A percentile compares a stretch with the other conserved stretches of the same genome.
Conservation (phyloP, 2,329 filamentous ascomycete species). For the Didymella glomerata region DNA sequence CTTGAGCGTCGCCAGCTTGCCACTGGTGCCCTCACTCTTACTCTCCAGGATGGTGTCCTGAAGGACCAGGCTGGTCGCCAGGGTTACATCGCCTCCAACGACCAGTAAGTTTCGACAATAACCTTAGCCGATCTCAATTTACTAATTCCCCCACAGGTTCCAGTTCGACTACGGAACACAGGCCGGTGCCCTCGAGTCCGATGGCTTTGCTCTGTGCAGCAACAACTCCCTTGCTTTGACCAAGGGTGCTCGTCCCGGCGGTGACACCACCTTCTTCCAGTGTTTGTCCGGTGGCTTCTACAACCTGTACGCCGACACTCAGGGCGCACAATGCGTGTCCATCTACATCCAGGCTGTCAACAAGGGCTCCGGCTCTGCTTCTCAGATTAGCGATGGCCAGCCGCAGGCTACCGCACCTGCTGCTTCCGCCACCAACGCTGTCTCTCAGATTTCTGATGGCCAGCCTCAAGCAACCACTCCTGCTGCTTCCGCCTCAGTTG, state of each 20-base stretch:
- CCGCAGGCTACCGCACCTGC: constrained; percentile 30
- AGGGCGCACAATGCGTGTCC: constrained; percentile 71
- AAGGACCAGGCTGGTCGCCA: constrained; percentile 72
- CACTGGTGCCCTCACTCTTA: constrained; percentile 64
- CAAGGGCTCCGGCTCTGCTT: constrained; percentile 21
- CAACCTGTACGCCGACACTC: constrained; percentile 80
- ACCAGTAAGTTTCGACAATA: constrained; percentile 59
- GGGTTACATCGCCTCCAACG: constrained; percentile 82
- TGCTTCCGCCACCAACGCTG: constrained; percentile 18
- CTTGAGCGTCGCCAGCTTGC: constrained; percentile 41
- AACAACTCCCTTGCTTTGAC: constrained; percentile 76
- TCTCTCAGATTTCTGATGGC: constrained; percentile 41
- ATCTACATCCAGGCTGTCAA: constrained; percentile 43
- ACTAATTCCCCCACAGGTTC: constrained; percentile 43
- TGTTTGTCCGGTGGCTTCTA: constrained; percentile 79
- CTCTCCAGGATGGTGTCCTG: constrained; percentile 69
- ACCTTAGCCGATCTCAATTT: background rate
- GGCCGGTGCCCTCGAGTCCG: constrained; percentile 72
- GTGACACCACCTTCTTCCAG: constrained; percentile 74
- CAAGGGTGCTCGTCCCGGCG: constrained; percentile 29
- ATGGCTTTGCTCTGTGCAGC: constrained; percentile 75
- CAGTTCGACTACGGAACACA: constrained; percentile 61
- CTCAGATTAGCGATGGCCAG: constrained; percentile 38
- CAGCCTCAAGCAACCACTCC: constrained; percentile 33
- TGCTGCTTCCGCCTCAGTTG: constrained; percentile 9